Percentiles rank a stretch among this genome's conserved stretches.
Conservation (phyloP, 768 basidiomycete species). For the Pleurotus djamor region DNA sequence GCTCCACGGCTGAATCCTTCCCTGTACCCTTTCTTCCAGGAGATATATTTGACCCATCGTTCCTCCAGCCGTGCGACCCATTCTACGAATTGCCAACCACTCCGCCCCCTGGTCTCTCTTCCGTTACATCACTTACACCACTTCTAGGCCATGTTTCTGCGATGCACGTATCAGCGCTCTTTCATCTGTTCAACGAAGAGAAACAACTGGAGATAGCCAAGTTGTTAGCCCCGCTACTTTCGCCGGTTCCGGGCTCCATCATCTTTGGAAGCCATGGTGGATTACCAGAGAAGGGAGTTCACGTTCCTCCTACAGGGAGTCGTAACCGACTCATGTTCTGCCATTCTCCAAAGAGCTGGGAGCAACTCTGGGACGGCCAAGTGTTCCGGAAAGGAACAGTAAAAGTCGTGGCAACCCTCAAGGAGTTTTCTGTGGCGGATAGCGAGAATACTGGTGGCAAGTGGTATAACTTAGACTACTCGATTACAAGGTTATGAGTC, state of each 20-base stretch:
- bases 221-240: slow-evolving; percentile 37
- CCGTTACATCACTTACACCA: slow-evolving; percentile 38
- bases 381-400: slow-evolving; percentile 30
- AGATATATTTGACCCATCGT: slow-evolving; percentile 44
- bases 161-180: slow-evolving; percentile 49
- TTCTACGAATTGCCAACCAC: slow-evolving; percentile 18
- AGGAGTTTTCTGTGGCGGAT: slow-evolving; percentile 3
- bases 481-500: slow-evolving; percentile 17
- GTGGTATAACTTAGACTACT: slow-evolving; percentile 18
- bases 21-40: slow-evolving; percentile 55
- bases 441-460: not conserved
- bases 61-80: slow-evolving; percentile 31
- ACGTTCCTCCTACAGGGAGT: not conserved
- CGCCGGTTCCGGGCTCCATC: slow-evolving; percentile 38
- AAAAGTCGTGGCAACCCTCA: slow-evolving; percentile 22
- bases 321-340: slow-evolving; percentile 22
- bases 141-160: slow-evolving; percentile 43
- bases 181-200: slow-evolving; percentile 46
- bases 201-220: slow-evolving; percentile 38
- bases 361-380: slow-evolving; percentile 29
- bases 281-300: slow-evolving; percentile 25
- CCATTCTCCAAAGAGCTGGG: slow-evolving; percentile 34
- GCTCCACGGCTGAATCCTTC: slow-evolving; percentile 46
- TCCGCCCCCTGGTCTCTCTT: slow-evolving; percentile 20
- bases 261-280: slow-evolving; percentile 42